Evolutionary conservation across 2,329 filamentous ascomycete genomes (phyloP), one percentile per base, ranked within the genome.

Genomic region (Geosmithia morbida): DNA sequence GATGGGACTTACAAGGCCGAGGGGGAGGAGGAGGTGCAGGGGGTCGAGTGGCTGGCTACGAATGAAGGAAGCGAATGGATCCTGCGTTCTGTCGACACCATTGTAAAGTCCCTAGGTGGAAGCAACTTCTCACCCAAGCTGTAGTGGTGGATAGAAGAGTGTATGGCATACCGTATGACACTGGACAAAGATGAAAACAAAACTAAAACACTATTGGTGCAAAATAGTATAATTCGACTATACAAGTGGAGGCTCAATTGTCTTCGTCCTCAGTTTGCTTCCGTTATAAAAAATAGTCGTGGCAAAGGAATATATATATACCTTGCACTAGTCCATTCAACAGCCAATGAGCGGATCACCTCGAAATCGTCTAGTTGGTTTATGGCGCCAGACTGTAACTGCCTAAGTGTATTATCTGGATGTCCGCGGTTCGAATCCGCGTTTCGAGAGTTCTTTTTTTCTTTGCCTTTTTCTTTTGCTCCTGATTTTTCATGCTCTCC

Each of bases 1-100:
- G 81, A 87, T 60, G 84, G 81, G 1, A 69, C 67, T 18, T 72
- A 72, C 64, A 55, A 54, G 53, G 53, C 51, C 10, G 64, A 64
- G 33, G 55, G 53, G 20, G 57, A 61, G 41, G 56, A 54, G 0
- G 60, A 61, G 50, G 64, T 56, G 2, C 59, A 66, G 30, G 61
- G 66, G 50, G 55, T 59, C n/a, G 49, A 54, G 46, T 70, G 68
- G 62, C 43, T 73, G 51, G 68, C 67, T 1, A 60, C 57, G 3
- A 66, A 72, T 26, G 67, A 72, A 55, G 70, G 70, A 8, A 59
- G 63, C 16, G 66, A 70, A 55, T 73, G 70, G 70, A 55, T 73
- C 22, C 46, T 73, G 51, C 59, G 52, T 49, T 65, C 65, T 2
- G 63, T 73, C 11, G 70, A 73, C 51, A 56, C 53, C 20, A 70